Evolutionary conservation across 441 rosid species (phyloP), one percentile per base, ranked within the genome.

Genomic region (Eruca vesicaria): DNA sequence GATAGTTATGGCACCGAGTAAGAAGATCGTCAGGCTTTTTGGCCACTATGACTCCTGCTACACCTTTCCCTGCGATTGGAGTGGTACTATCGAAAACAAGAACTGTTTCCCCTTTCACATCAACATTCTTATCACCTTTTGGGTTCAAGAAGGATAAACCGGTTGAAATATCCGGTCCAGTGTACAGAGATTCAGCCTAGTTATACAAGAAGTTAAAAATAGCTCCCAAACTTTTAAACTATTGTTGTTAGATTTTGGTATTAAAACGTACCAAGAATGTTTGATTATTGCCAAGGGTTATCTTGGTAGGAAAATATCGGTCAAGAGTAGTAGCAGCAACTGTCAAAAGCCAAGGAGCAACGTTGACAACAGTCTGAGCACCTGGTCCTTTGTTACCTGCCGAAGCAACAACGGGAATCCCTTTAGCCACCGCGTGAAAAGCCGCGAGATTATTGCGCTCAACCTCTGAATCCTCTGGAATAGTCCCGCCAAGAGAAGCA

Each of bases 291-390:
- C 85, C 80, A 8, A 85, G 78, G 2, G 62, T 76, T 35, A 88
- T 18, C 29, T 52, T 53, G 7, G 84, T 85, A 7, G 76, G 2
- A 55, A 93, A 90, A 9, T 72, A 80, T 19, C 93, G 80, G 43
- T 91, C 96, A 5, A 80, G 61, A 19, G 88, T 82, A 75, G 89
- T 87, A 11, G 97, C 96, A 19, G 82, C 98, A 62, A 91, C 80
- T 0, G 97, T 88, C 48, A 91, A 53, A 32, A 86, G 0, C 98
- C 97, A 91, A 0, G 97, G 98, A 6, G 96, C 77, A 10, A 79
- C 33, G 71, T 91, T 89, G 8, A 4, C 38, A 35, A 84, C 29
- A 4, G 82, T 18, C 2, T 82, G 81, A 11, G 86, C 52, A 10
- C 41, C 21, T 2, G 72, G 81, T 8, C 88, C 92, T n/a, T 70